Evolutionary conservation across 2,329 filamentous ascomycete species (phyloP), one percentile per base, ranked within the genome.

Genomic region (Cercospora canescens): DNA sequence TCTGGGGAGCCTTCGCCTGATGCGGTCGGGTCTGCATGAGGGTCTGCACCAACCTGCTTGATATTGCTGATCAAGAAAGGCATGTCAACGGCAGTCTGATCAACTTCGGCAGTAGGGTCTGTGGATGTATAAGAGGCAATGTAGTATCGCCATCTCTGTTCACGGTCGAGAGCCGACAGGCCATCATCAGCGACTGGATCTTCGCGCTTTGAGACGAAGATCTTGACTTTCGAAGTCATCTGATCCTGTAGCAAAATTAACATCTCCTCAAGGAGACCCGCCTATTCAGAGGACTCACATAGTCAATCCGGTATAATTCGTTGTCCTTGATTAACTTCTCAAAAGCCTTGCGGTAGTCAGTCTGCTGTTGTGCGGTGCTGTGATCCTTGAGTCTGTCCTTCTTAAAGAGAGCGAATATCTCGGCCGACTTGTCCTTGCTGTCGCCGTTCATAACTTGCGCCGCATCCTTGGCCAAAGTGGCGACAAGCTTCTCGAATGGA

Each of bases 311-410:
- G 79, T 96, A 98, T 69, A 96, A 87, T 74, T 98, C 94, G 16
- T 91, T 91, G 70, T 98, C 94, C 82, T 96, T 97, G 71, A 95
- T 89, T 75, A 93, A 89, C 79, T 95, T 95, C 80, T 97, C 93
- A 1, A 95, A 93, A 76, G 93, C 92, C 79, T 96, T 96, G 67
- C 94, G 89, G 67, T 94, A 93, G 74, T 91, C 92, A 67, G 96
- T 92, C 81, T 98, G 94, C 32, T 90, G 89, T 78, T 95, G 90
- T 73, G 93, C 94, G 58, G 93, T 97, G 0, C 93, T 96, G 75
- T 93, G 91, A 18, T 94, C 91, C 76, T 89, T 90, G 60, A 91
- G 87, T 4, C 94, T 89, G 76, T 93, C 93, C 70, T 87, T 87
- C 76, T 93, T 88, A 81, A 96, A 99, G 59, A 96, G 87, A 68